These are phyloP conservation scores for Dichotomocladium elegans DNA, from an alignment of 371 early-diverging fungal species.

Conservation along the genomic window DNA sequence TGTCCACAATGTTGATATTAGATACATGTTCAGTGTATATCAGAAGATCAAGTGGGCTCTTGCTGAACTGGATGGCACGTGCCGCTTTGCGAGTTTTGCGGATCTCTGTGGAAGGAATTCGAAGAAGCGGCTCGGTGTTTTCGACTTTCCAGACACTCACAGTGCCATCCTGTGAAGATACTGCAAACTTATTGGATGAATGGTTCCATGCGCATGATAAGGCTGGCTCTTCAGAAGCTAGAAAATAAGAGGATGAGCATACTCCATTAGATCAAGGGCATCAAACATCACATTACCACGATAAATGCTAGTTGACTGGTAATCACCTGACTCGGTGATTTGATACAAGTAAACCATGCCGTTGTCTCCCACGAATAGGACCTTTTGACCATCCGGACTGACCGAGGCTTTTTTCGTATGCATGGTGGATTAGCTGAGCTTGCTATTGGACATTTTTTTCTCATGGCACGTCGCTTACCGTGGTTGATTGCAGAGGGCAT, in stretches of 20 bases:
- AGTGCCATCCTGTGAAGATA: constrained; percentile 75
- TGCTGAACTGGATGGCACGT: constrained; percentile 16
- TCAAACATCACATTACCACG: constrained; percentile 3
- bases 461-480: constrained; percentile 25
- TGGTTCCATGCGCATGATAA: constrained; percentile 73
- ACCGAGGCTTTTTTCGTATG: constrained; percentile 52
- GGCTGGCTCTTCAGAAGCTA: constrained; percentile 28
- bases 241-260: constrained; percentile 44
- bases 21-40: constrained; percentile 58
- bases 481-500: constrained; percentile 80
- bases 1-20: constrained; percentile 76
- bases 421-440: background rate
- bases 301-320: constrained; percentile 26
- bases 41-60: constrained; percentile 20
- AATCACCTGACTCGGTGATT: constrained; percentile 55
- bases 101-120: constrained; percentile 23
- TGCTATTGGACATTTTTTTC: background rate
- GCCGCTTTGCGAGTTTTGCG: constrained; percentile 33
- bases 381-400: constrained; percentile 74
- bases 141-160: constrained; percentile 68
- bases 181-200: constrained; percentile 69
- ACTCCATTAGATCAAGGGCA: background rate
- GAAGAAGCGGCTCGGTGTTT: constrained; percentile 45
- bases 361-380: constrained; percentile 84
- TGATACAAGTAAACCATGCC: constrained; percentile 76